Conservation (phyloP, 495 filamentous ascomycete genomes). For the Penicillium riverlandense region DNA sequence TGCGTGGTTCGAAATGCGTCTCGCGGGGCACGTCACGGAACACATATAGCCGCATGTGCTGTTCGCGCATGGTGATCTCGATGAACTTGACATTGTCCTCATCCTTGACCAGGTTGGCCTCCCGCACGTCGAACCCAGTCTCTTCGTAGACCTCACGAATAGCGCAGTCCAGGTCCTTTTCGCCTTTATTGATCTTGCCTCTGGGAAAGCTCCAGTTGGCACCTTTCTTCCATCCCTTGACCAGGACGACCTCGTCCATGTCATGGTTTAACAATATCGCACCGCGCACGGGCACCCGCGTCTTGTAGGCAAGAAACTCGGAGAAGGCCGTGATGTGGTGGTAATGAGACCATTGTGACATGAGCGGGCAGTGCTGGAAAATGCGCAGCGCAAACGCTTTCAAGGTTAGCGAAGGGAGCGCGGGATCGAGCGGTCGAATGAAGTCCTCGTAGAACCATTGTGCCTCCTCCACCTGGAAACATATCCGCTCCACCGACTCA, state of each 20-base stretch:
- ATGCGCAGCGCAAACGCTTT: slow-evolving; percentile 78
- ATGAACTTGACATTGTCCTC: slow-evolving; percentile 69
- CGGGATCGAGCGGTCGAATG: slow-evolving; percentile 81
- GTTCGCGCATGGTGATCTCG: slow-evolving; percentile 81
- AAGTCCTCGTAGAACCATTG: slow-evolving; percentile 99
- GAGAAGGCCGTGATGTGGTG: slow-evolving; percentile 75
- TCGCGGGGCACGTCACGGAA: slow-evolving; percentile 82
- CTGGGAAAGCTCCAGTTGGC: slow-evolving; percentile 94
- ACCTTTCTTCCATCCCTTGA: slow-evolving; percentile 96
- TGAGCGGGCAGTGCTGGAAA: slow-evolving; percentile 85
- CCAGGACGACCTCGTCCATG: slow-evolving; percentile 87
- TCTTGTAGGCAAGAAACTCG: slow-evolving; percentile 89
- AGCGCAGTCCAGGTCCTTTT: slow-evolving; percentile 86
- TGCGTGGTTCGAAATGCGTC: slow-evolving; percentile 79
- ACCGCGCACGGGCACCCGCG: slow-evolving; percentile 84
- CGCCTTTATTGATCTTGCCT: slow-evolving; percentile 96
- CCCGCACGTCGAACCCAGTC: slow-evolving; percentile 77
- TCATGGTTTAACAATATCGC: slow-evolving; percentile 84
- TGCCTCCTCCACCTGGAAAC: slow-evolving; percentile 96
- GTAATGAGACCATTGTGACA: slow-evolving; percentile 70
- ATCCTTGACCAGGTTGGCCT: slow-evolving; percentile 61
- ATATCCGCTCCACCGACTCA: slow-evolving; percentile 82
- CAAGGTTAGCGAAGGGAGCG: slow-evolving; percentile 75
- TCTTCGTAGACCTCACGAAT: slow-evolving; percentile 93
- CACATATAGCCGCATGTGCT: slow-evolving; percentile 86